A percentile compares a stretch with the other conserved stretches of the same genome.
phyloP scores from a whole-genome alignment of 1,284 basidiomycete species.

The Dichomitus squalens region DNA sequence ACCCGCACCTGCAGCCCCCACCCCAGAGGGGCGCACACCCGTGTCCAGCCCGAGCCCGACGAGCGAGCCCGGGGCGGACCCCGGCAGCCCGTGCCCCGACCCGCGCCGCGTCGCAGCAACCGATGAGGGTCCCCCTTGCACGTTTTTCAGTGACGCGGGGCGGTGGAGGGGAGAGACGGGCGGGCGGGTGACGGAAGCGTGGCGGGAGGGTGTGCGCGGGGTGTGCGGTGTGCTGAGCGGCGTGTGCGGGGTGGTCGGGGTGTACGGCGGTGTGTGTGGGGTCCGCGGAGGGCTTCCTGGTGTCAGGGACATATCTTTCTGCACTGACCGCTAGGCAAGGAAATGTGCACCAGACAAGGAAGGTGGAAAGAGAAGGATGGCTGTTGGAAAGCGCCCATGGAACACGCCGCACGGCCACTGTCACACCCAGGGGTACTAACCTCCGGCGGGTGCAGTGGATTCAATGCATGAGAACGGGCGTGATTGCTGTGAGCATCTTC shows the following conservation, averaged over 20 bases:
- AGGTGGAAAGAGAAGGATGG: too few species aligned
- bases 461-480: too few species aligned
- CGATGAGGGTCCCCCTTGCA: neutral
- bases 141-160: constrained; percentile 21
- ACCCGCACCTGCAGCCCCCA: constrained; percentile 3
- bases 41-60: constrained; percentile 9
- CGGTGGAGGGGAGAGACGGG: constrained; percentile 31
- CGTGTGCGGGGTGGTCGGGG: constrained; percentile 8
- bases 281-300: constrained; percentile 18
- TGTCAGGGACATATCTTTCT: constrained; percentile 10
- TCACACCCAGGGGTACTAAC: too few species aligned
- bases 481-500: too few species aligned
- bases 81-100: constrained; percentile 10
- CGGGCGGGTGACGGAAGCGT: constrained; percentile 23
- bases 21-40: neutral
- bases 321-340: too few species aligned
- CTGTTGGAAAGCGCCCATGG: too few species aligned
- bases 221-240: constrained; percentile 6
- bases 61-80: constrained; percentile 4
- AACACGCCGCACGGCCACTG: too few species aligned
- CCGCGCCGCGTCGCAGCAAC: neutral
- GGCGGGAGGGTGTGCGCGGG: constrained; percentile 15
- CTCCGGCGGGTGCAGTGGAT: too few species aligned
- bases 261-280: constrained; percentile 13
- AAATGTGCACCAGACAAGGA: too few species aligned